Evolutionary conservation across 768 basidiomycete genomes (phyloP), one percentile per base, ranked within the genome.

Genomic region (Mrakia gelida): DNA sequence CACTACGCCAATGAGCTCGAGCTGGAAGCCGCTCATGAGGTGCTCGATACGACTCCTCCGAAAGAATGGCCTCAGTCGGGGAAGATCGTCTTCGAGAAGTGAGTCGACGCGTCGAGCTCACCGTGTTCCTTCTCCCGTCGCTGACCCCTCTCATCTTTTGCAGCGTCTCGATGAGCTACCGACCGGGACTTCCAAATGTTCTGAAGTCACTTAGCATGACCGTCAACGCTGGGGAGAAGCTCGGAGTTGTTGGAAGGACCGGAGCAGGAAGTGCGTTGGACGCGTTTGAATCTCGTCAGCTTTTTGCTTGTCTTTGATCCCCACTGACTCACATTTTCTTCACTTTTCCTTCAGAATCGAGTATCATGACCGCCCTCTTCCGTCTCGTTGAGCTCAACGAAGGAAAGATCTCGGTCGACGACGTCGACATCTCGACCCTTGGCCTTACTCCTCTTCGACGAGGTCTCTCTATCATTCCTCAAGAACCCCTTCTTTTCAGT

Each of bases 151-250:
- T 71, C 21, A 10, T 9, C 30, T 13, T 2, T 8, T 15, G 3
- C 70, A 76, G 71, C 71, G 88, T 95, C 30, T 88, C 90, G 41
- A 87, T 98, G 85, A 89, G 87, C 79, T 97, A 97, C 83, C 88
- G 96, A 38, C 92, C 92, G 0, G 95, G 91, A 76, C 88, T 98
- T n/a, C 93, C 95, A 0, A 85, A 90, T 4, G 94, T 97, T 10
- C 86, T 98, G n/a, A 92, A 91, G 84, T 91, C 91, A 4, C 83
- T 98, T 68, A 89, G 88, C 18, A 88, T 98, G 88, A 85, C 85
- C 41, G 86, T 97, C 38, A 83, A 85, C 0, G 89, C 89, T 0
- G 92, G 92, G 7, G 95, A 98, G 85, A 95, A 96, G 85, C 90
- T 98, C 80, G 95, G 95, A 68, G 92, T 96, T 73, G 92, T 96